Percentiles rank a stretch among this genome's conserved stretches.
Evolutionary conservation across 2,329 filamentous ascomycete genomes (phyloP).

Genomic region (Zymoseptoria brevis): DNA sequence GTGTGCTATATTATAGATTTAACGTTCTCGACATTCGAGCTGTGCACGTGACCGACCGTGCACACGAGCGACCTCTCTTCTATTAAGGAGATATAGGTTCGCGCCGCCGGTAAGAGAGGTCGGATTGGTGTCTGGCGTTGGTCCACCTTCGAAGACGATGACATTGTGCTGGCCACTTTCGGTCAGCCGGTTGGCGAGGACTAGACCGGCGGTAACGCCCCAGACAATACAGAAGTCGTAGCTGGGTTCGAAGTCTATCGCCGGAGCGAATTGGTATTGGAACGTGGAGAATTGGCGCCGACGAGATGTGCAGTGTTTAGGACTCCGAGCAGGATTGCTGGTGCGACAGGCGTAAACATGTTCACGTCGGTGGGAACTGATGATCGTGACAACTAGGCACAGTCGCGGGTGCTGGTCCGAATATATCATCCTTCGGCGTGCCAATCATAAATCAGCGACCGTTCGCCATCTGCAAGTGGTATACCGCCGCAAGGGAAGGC

Average conservation of each 20-base stretch:
- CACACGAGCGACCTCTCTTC: no score
- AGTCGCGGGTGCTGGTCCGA: neutral
- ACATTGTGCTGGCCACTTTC: constrained; percentile 12
- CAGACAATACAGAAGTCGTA: constrained; percentile 15
- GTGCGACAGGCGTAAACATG: neutral
- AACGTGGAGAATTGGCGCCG: constrained; percentile 5
- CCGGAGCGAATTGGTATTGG: constrained; percentile 7
- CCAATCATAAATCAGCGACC: neutral
- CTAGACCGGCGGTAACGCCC: constrained; percentile 17
- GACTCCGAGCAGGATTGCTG: neutral
- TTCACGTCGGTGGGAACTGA: neutral
- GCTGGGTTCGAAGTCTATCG: constrained; percentile 3
- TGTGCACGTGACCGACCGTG: no score
- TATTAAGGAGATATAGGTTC: constrained; percentile 13
- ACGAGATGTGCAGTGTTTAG: neutral
- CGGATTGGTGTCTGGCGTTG: constrained; percentile 6
- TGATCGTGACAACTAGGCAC: neutral
- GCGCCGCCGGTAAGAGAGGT: constrained; percentile 9
- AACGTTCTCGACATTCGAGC: no score
- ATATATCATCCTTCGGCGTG: neutral
- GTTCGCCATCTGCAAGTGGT: neutral
- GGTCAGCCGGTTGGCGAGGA: constrained; percentile 15
- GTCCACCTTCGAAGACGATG: constrained; percentile 13
- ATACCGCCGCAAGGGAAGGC: neutral
- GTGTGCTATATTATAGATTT: no score